Evolutionary conservation across 106 monocot species (phyloP).

Genomic region (Dendrobium huoshanense): DNA sequence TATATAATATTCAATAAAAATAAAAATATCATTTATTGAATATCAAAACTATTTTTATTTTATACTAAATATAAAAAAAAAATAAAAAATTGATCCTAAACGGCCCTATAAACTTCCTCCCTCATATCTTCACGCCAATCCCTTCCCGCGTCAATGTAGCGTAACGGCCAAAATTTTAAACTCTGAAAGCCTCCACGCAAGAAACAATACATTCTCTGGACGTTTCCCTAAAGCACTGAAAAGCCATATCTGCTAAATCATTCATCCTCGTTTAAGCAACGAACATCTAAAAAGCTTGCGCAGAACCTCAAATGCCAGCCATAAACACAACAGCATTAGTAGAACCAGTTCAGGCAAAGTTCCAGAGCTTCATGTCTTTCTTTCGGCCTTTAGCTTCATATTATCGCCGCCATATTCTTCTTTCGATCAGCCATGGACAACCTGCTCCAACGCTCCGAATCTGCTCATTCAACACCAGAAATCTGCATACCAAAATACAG

Average conservation of each 20-base stretch:
- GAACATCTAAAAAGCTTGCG: background rate
- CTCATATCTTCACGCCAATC: background rate
- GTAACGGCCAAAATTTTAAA: background rate
- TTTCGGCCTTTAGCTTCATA: conserved; percentile 17
- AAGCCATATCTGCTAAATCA: no score
- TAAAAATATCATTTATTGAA: no score
- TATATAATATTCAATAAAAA: no score
- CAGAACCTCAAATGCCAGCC: no score
- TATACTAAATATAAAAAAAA: no score
- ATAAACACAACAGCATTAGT: no score
- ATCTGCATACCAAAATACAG: conserved; percentile 3
- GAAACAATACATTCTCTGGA: background rate
- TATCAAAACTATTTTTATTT: no score
- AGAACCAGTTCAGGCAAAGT: no score
- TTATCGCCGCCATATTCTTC: conserved; percentile 6
- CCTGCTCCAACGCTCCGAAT: background rate
- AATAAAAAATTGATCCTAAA: no score
- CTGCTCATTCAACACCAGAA: background rate
- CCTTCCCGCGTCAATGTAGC: background rate
- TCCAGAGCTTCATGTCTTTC: conserved; percentile 6
- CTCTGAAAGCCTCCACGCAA: background rate
- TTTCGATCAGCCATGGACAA: background rate
- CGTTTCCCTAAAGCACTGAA: background rate
- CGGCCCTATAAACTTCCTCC: background rate
- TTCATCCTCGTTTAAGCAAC: background rate